Base-by-base conservation (phyloP, 1,284 basidiomycete genomes). In the Apiotrichum veenhuisii region DNA sequence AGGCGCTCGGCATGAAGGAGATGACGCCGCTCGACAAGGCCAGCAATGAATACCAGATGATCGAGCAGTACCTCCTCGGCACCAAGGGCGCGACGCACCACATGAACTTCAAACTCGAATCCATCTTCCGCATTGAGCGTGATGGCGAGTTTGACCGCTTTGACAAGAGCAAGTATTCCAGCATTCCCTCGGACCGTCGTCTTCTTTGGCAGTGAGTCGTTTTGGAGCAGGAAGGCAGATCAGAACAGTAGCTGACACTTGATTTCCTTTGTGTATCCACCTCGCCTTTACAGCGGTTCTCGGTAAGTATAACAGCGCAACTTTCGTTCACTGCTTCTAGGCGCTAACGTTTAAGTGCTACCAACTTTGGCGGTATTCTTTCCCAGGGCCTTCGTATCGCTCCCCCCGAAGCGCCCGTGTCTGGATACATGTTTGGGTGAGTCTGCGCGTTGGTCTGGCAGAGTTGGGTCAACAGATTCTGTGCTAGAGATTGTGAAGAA, bases 381-480 rank as follows among this genome's bases (percentile, higher is more conserved):
- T 82, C 81, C 66, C 84, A 86, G 70, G 85, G 85, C 27, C 68
- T 87, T 59, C 81, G 85, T 25, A 86, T 87, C 64, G 85, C 85
- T 7, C 85, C 85, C 34, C 84, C 85, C 9, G 84, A 87, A 79
- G 83, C 65, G 9, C 70, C 66, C 26, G 59, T 62, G 27, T 64
- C 63, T 2, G 79, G 80, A 0, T 85, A 85, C 67, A 85, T 85
- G 84, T 86, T 86, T 65, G 50, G 44, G 55, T 56, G 30, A 47
- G 55, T 47, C 7, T 17, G 10, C 5, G n/a, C 9, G 3, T 8
- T 14, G n/a, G 1, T 44, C 20, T 25, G 11, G n/a, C 25, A 26
- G 40, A 30, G 30, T 30, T n/a, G n/a, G n/a, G n/a, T n/a, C n/a
- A n/a, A n/a, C n/a, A n/a, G n/a, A n/a, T n/a, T n/a, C n/a, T n/a